phyloP scores from a whole-genome alignment of 148 eudicot species.

The Vaccinium corymbosum region DNA sequence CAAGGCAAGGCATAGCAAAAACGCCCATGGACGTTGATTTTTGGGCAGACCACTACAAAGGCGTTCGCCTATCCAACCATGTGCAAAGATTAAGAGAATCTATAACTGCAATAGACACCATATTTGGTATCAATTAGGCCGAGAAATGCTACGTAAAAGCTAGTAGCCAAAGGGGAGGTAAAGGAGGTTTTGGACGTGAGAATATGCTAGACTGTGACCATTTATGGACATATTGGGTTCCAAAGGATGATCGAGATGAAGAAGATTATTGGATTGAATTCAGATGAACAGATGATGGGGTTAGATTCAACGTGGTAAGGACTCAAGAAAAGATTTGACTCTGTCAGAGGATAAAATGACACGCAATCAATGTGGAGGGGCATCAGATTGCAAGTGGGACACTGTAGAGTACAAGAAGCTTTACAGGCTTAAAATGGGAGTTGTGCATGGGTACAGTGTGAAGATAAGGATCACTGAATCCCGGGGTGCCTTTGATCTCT shows the following conservation, averaged over 20 bases:
- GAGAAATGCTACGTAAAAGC: constrained; percentile 35
- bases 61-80: constrained; percentile 34
- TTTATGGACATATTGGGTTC: constrained; percentile 92
- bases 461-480: constrained; percentile 47
- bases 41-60: too few relatives aligned
- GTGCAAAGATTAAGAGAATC: constrained; percentile 49
- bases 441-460: constrained; percentile 44
- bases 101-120: constrained; percentile 48
- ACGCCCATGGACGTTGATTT: too few relatives aligned
- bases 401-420: constrained; percentile 81
- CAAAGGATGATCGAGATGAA: constrained; percentile 30
- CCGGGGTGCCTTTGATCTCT: constrained; percentile 69
- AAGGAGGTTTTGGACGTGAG: constrained; percentile 51
- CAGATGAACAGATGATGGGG: constrained; percentile 20
- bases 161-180: constrained; percentile 76
- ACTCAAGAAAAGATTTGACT: constrained; percentile 86
- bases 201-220: constrained; percentile 64
- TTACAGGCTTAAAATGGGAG: constrained; percentile 20
- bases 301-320: constrained; percentile 68
- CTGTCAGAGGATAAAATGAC: constrained; percentile 66
- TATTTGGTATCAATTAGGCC: constrained; percentile 62
- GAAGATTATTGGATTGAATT: constrained; percentile 63
- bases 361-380: constrained; percentile 65
- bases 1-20: too few relatives aligned
- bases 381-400: constrained; percentile 47